These are phyloP conservation scores for Phytophthora palmivora DNA, from an alignment of 352 stramenopile genomes.

Conservation along the genomic window DNA sequence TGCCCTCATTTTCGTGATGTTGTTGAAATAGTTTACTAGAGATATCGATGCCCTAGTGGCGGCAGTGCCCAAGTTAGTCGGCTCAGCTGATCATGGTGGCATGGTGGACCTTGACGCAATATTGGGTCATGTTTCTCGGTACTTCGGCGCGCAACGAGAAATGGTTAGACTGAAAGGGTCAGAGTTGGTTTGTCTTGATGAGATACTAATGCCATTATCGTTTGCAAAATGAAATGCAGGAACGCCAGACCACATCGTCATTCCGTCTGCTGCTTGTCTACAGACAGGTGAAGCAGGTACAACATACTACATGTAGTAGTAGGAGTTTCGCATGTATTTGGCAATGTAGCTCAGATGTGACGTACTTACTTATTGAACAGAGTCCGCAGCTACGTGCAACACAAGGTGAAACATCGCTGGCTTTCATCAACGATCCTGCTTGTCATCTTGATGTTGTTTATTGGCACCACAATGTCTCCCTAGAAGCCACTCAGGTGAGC, in stretches of 20 bases:
- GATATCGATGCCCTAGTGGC: constrained; percentile 29
- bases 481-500: constrained; percentile 44
- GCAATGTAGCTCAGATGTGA: not conserved
- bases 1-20: constrained; percentile 12
- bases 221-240: constrained; percentile 19
- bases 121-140: constrained; percentile 36
- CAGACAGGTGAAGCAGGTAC: constrained; percentile 43
- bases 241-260: constrained; percentile 19
- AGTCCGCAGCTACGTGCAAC: constrained; percentile 21
- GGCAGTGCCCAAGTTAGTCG: constrained; percentile 28
- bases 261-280: constrained; percentile 44
- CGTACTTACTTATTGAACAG: constrained; percentile 13
- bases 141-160: constrained; percentile 38
- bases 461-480: constrained; percentile 48
- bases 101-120: constrained; percentile 42
- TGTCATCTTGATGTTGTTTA: constrained; percentile 59
- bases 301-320: not conserved
- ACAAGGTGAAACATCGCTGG: constrained; percentile 15
- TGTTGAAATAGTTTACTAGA: constrained; percentile 45
- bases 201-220: constrained; percentile 3
- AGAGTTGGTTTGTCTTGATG: not conserved
- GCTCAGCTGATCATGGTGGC: constrained; percentile 11
- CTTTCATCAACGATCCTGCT: constrained; percentile 40
- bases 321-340: not conserved
- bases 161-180: constrained; percentile 17